Evolutionary conservation across 1,284 basidiomycete genomes (phyloP).

Genomic region (Cutaneotrichosporon dermatis): DNA sequence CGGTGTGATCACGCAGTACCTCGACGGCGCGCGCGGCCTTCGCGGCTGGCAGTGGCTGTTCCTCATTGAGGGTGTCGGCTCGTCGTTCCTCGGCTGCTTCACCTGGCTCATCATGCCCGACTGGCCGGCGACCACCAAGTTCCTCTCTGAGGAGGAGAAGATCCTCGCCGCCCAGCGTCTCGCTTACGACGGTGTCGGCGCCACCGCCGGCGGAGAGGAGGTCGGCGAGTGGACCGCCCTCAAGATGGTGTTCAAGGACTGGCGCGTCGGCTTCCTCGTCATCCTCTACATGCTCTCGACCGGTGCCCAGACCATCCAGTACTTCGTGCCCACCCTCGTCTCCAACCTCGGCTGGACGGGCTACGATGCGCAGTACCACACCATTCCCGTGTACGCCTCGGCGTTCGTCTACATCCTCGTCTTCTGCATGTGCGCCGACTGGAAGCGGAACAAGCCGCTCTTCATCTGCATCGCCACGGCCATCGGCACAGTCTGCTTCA

Average conservation of each 20-base stretch:
- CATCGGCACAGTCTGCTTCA: slow-evolving; percentile 47
- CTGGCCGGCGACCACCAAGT: slow-evolving; percentile 49
- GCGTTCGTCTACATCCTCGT: slow-evolving; percentile 46
- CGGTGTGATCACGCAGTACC: slow-evolving; percentile 42
- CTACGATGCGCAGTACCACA: slow-evolving; percentile 50
- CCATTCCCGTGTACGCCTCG: slow-evolving; percentile 51
- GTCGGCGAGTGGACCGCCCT: slow-evolving; percentile 45
- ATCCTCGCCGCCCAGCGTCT: slow-evolving; percentile 50
- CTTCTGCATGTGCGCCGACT: slow-evolving; percentile 51
- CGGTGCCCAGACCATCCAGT: slow-evolving; percentile 52
- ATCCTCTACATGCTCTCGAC: slow-evolving; percentile 50
- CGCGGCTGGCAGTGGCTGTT: slow-evolving; percentile 49
- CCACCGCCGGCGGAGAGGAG: slow-evolving; percentile 33
- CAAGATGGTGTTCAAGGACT: slow-evolving; percentile 42
- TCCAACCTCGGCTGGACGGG: slow-evolving; percentile 39
- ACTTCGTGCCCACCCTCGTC: slow-evolving; percentile 51
- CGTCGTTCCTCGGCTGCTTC: slow-evolving; percentile 32
- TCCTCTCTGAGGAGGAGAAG: slow-evolving; percentile 49
- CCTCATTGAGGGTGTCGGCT: slow-evolving; percentile 43
- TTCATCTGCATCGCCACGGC: slow-evolving; percentile 42
- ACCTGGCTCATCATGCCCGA: slow-evolving; percentile 44
- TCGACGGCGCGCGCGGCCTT: slow-evolving; percentile 43
- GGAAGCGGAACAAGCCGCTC: slow-evolving; percentile 45
- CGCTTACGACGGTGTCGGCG: slow-evolving; percentile 46
- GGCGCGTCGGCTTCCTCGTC: slow-evolving; percentile 43